Base-by-base conservation (phyloP, 179 eudicot species). In the Patellifolia procumbens region DNA sequence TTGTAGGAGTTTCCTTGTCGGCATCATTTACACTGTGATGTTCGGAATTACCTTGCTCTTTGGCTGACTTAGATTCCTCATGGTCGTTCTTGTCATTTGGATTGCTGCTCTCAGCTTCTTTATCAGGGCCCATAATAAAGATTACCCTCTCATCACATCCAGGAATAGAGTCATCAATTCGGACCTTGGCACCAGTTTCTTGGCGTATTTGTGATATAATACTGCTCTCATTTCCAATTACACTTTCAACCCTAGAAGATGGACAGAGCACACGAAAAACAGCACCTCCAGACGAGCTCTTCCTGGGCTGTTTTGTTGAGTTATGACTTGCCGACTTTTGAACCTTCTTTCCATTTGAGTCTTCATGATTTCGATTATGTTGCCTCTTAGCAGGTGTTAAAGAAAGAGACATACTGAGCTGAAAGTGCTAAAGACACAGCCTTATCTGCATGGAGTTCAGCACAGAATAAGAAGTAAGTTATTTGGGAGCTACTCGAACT, bases 101-200 rank as follows among this genome's bases (percentile, higher is more conserved):
- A 79, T 65, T 81, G 42, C 73, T 74, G 51, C 59, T 79, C 76
- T 84, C 91, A 77, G 70, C 80, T 28, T 85, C 96, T 77, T 78
- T 87, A 49, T 88, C 95, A 35, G 90, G 75, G 61, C 83, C 85
- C 71, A 81, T 67, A 58, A 93, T 86, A 69, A 76, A 55, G 61
- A 95, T 86, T 37, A 95, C 86, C 74, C 95, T 90, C 67, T 93
- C 93, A 80, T 93, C 93, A 83, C 89, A 86, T 70, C 93, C 98
- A 37, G 87, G 81, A 53, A 90, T 62, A 43, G 83, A 74, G 55
- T 89, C 97, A 81, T 93, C 91, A 45, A 91, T 87, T 74, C 86
- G 85, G 74, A 95, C 81, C 79, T 80, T 87, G 68, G 97, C 93
- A 39, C 98, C 96, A 16, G 92, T 89, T 83, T 91, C 91, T 58